Conservation (phyloP, 371 early-diverging fungal genomes). For the Apophysomyces ossiformis region DNA sequence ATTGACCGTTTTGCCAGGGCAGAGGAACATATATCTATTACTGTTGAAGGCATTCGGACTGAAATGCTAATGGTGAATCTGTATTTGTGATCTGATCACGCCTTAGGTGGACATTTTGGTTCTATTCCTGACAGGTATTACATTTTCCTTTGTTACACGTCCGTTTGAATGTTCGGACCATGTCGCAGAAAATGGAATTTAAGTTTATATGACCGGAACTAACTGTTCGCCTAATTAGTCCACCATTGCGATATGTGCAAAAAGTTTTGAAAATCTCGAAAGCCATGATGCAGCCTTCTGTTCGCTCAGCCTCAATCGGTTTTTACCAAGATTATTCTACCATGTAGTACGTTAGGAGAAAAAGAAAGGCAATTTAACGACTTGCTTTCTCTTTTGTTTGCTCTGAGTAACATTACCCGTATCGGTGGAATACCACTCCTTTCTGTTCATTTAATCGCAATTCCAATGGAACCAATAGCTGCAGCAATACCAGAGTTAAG, state of each 20-base stretch:
- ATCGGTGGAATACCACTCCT: conserved; percentile 70
- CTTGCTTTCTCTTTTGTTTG: conserved; percentile 58
- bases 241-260: conserved; percentile 55
- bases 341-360: conserved; percentile 30
- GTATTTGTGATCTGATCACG: conserved; percentile 58
- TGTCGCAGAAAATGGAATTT: conserved; percentile 41
- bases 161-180: conserved; percentile 58
- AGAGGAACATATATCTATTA: not conserved
- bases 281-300: conserved; percentile 56
- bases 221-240: conserved; percentile 15
- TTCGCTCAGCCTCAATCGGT: conserved; percentile 66
- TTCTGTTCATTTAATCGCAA: conserved; percentile 61
- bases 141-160: conserved; percentile 48
- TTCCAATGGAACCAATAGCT: conserved; percentile 40
- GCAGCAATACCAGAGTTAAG: conserved; percentile 30
- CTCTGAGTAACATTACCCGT: conserved; percentile 69
- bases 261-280: conserved; percentile 50
- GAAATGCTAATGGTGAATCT: conserved; percentile 24
- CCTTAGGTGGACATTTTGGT: conserved; percentile 58
- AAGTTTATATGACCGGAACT: conserved; percentile 45
- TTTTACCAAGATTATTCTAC: conserved; percentile 52
- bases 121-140: conserved; percentile 51
- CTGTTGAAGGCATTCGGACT: not conserved
- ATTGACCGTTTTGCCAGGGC: conserved; percentile 42
- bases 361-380: not conserved